Evolutionary conservation across 2,329 filamentous ascomycete species (phyloP), one percentile per base, ranked within the genome.

Genomic region (Cylindrodendrum hubeiense): DNA sequence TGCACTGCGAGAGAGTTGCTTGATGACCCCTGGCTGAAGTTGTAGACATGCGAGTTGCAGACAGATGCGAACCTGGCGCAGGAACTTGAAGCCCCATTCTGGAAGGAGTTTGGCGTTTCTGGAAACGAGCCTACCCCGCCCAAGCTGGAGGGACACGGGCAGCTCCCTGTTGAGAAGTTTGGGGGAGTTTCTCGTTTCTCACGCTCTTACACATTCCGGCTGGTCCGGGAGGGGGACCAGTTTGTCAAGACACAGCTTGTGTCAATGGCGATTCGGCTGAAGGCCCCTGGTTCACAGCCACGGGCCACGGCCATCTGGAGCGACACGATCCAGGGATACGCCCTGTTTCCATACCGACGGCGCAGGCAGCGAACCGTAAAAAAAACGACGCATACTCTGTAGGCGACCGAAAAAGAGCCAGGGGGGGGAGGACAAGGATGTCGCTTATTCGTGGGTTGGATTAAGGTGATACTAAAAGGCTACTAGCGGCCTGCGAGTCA

Each of bases 401-500:
- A n/a, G 22, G 22, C 22, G 22, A 26, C 15, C 22, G 19, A 19
- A 46, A n/a, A 30, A 15, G 44, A 26, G 22, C 17, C 44, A 51
- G 13, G 49, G 21, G n/a, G n/a, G n/a, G 24, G 22, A 15, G 13
- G 5, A 26, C 7, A 12, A 26, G 12, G 43, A 9, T 19, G 24
- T 8, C 19, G 44, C 44, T 26, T 28, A 28, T 47, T 47, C 44
- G 44, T n/a, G 22, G 44, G 17, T 47, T 9, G 15, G 24, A 15
- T 17, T 17, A 47, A 15, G 22, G 44, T 47, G 44, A 13, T 47
- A 47, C 22, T 26, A 26, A 47, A 24, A 47, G 5, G 44, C n/a
- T 26, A 47, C 24, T 47, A 47, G 44, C 44, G 44, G 44, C 44
- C 44, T 47, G 22, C 44, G 44, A 47, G 44, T 26, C 44, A 47